Base-by-base conservation (phyloP, 257 asterid genomes). In the Solanum ossicruentum region DNA sequence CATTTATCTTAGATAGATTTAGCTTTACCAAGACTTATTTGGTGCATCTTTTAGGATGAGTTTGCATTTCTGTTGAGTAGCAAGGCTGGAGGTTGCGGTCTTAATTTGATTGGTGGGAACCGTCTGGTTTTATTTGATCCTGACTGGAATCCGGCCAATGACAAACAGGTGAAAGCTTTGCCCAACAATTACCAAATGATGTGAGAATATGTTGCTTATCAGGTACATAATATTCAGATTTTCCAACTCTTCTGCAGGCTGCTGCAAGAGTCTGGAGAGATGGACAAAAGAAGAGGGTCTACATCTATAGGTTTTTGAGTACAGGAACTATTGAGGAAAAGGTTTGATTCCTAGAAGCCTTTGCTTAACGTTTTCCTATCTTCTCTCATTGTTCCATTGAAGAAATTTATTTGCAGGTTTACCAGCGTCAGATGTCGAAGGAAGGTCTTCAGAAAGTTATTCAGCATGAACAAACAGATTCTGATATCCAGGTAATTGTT, bases 91-190 rank as follows among this genome's bases (percentile, higher is more conserved):
- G 99, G 99, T 67, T 96, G 99, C 84, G 99, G 99, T 85, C 98
- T 96, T 84, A 96, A 96, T 90, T 91, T 96, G 90, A 92, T 96
- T 85, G 99, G 99, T 85, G 99, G 98, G 83, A 96, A 95, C 85
- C 91, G 99, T 80, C 88, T 96, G 84, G 96, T 96, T 85, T 95
- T 96, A 88, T 96, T 96, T 84, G 99, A 96, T 91, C 99, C 99
- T 87, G 99, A 96, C 86, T 96, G 99, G 99, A 96, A 96, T 90
- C 99, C 99, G 81, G 99, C 99, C 86, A 96, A 96, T 91, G 99
- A 96, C 91, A 96, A 96, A 92, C 99, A 96, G 87, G 99, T 96
- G 90, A 85, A 15, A 21, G 66, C 83, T 78, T 70, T 63, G 17
- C 67, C n/a, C 10, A 55, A 57, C 13, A 67, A 47, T 47, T 80